These are phyloP conservation scores for Huiozyma naganishii DNA, from an alignment of 805 yeast species.

Conservation along the genomic window DNA sequence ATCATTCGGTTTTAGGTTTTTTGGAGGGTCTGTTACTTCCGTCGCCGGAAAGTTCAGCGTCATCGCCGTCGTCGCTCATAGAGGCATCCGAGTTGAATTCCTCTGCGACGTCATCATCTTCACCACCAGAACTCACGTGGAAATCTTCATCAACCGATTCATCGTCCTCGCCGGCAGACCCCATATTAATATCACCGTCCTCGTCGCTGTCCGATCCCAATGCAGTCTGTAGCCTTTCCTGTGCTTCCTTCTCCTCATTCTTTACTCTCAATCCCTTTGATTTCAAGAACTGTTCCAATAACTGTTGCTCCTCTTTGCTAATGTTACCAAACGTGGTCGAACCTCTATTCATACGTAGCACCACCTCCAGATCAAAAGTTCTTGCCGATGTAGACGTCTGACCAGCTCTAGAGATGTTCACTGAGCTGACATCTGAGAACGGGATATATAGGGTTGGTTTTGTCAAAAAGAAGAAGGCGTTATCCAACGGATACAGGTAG, in stretches of 20 bases:
- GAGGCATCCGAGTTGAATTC: conserved; percentile 64
- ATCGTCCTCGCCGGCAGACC: conserved; percentile 72
- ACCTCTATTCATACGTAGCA: conserved; percentile 51
- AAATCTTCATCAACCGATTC: conserved; percentile 85
- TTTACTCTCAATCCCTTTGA: conserved; percentile 70
- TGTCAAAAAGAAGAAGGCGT: conserved; percentile 80
- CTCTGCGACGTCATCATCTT: conserved; percentile 57
- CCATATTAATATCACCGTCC: conserved; percentile 36
- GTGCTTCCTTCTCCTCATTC: conserved; percentile 84
- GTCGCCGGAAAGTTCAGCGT: conserved; percentile 11
- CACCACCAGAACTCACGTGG: conserved; percentile 38
- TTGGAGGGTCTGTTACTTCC: conserved; percentile 29
- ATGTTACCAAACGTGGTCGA: conserved; percentile 82
- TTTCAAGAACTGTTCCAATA: conserved; percentile 63
- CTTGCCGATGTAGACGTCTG: conserved; percentile 64
- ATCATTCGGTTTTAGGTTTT: conserved; percentile 24
- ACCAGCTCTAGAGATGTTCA: conserved; percentile 84
- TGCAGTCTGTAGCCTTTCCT: conserved; percentile 68
- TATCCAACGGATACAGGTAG: conserved; percentile 82
- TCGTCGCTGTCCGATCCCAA: conserved; percentile 48
- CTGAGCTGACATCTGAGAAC: conserved; percentile 62
- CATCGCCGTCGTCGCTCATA: conserved; percentile 23
- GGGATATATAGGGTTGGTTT: conserved; percentile 92
- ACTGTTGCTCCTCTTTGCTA: conserved; percentile 77
- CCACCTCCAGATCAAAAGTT: conserved; percentile 85